These are phyloP conservation scores for Argentina anserina DNA, from an alignment of 306 rosid species.

Conservation along the genomic window DNA sequence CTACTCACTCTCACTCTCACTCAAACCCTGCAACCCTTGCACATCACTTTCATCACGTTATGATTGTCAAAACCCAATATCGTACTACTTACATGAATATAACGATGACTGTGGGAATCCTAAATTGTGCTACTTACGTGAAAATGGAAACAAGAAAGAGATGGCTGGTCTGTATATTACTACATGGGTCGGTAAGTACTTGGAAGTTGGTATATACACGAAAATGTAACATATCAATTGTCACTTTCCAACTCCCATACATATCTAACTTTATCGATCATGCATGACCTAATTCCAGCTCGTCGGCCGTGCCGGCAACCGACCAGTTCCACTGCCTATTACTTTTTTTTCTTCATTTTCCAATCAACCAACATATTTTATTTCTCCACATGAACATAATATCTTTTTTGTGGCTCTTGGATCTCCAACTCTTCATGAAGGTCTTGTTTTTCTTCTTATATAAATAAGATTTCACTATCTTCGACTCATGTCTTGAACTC, in stretches of 20 bases:
- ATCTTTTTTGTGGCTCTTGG: neutral
- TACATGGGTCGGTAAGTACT: neutral
- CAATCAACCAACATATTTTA: neutral
- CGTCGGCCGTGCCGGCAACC: slow-evolving; percentile 18
- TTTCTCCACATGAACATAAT: neutral
- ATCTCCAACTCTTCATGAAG: neutral
- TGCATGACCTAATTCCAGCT: neutral
- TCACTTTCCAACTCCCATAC: slow-evolving; percentile 7
- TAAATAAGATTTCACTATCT: neutral
- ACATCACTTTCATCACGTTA: neutral
- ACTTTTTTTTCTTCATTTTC: neutral
- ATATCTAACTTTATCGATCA: slow-evolving; percentile 7
- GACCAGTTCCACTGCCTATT: slow-evolving; percentile 17
- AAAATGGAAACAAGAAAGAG: neutral
- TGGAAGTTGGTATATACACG: neutral
- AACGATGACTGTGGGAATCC: neutral
- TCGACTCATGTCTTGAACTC: neutral
- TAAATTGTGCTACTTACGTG: neutral
- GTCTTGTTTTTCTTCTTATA: neutral
- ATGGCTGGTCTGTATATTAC: neutral
- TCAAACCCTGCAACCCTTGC: neutral
- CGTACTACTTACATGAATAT: neutral
- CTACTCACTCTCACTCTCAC: neutral
- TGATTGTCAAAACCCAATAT: neutral
- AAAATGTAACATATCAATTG: neutral